Evolutionary conservation across 2,329 filamentous ascomycete species (phyloP), one percentile per base, ranked within the genome.

Genomic region (Albifimbria verrucaria): DNA sequence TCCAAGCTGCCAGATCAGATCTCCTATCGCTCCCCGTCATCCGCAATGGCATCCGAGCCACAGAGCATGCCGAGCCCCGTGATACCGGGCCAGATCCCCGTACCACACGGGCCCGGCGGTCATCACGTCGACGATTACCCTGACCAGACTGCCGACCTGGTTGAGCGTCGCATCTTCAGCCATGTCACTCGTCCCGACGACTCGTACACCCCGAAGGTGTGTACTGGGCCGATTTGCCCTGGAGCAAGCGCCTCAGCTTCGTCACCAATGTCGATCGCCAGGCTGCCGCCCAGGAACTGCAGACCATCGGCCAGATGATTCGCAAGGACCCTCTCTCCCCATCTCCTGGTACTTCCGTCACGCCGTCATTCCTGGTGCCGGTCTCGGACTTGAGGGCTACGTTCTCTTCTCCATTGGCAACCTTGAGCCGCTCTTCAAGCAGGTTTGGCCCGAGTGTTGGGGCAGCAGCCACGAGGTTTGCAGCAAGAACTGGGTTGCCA

Each of bases 401-500:
- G 92, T 97, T 42, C 82, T 97, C 20, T 97, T 97, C 79, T 97
- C 92, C 57, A 97, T 97, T 62, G 93, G 93, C 54, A 97, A 96
- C 72, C 77, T 97, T 59, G 85, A 89, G 66, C 89, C 92, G 4
- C 80, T 97, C 11, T 93, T 96, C 67, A 72, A 83, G 56, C 79
- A 83, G 28, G 83, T 85, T 6, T 97, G 93, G 81, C 82, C 85
- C 1, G 62, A 74, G 3, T 97, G 93, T 77, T 97, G 93, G 93
- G 78, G 77, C 12, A 75, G 77, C 22, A 75, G 77, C 22, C 71
- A 80, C 55, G 70, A 77, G 3, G 85, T 82, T 24, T 97, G 93
- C 76, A 82, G 83, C 66, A 71, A 82, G 60, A 89, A 90, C 59
- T 97, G 93, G 93, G 75, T 93, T 32, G 82, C 88, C 56, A 83